Conservation (phyloP, 768 basidiomycete genomes). For the Mrakia gelida region DNA sequence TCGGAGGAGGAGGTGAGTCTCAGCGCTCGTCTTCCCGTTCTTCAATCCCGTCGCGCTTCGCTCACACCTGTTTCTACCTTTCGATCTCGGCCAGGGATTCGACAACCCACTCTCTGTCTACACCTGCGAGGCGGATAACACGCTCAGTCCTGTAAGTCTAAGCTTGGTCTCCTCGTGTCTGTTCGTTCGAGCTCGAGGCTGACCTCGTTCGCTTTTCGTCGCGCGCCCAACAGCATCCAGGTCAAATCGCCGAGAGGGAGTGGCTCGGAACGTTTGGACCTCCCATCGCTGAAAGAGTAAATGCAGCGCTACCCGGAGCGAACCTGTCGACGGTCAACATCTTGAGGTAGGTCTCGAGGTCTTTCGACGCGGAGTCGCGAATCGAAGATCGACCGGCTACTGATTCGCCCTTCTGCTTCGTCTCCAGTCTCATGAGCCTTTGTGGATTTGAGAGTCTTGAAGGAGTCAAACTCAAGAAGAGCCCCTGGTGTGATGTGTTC, state of each 20-base stretch:
- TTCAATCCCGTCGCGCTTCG: too few relatives aligned
- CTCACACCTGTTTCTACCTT: background rate
- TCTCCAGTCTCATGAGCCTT: slow-evolving; percentile 18
- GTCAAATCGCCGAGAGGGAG: slow-evolving; percentile 4
- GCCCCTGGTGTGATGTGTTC: slow-evolving; percentile 16
- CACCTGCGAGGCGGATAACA: background rate
- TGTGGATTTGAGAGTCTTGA: slow-evolving; percentile 14
- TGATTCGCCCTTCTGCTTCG: background rate
- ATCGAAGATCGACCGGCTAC: too few relatives aligned
- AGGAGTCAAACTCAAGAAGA: background rate
- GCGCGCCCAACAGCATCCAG: background rate
- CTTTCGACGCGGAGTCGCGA: too few relatives aligned
- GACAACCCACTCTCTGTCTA: background rate
- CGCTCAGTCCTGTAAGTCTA: background rate
- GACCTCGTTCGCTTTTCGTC: background rate
- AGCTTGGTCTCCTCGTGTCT: background rate
- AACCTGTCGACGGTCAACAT: slow-evolving; percentile 57
- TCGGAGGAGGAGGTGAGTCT: slow-evolving; percentile 38
- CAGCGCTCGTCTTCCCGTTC: background rate
- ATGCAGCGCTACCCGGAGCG: slow-evolving; percentile 59
- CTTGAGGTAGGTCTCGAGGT: background rate
- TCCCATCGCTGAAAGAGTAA: slow-evolving; percentile 58
- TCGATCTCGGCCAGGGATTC: background rate
- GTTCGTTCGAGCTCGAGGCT: background rate
- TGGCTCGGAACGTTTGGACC: slow-evolving; percentile 50